Conservation (phyloP, 2,329 filamentous ascomycete species). For the Pseudopithomyces maydicus region DNA sequence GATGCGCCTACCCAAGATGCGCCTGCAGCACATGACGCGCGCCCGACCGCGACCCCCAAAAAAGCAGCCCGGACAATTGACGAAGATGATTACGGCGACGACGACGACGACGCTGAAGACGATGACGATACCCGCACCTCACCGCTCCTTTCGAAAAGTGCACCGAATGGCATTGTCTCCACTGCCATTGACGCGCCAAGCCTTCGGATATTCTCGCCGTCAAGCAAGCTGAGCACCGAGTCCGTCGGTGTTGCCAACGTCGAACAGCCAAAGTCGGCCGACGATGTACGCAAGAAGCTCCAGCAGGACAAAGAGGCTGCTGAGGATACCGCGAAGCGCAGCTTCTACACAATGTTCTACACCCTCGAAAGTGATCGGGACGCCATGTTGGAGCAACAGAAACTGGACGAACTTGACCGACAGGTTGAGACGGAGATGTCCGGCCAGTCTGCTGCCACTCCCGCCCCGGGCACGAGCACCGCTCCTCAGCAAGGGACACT, state of each 20-base stretch:
- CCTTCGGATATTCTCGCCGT: constrained; percentile 71
- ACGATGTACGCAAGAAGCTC: constrained; percentile 89
- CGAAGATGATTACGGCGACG: constrained; percentile 85
- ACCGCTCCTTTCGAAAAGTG: constrained; percentile 56
- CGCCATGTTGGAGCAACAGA: constrained; percentile 97
- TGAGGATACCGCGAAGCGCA: constrained; percentile 85
- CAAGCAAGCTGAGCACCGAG: constrained; percentile 67
- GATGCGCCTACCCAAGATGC: constrained; percentile 31
- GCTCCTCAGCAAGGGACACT: constrained; percentile 81
- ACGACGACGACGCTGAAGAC: constrained; percentile 69
- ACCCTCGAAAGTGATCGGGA: constrained; percentile 93
- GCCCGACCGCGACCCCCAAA: constrained; percentile 63
- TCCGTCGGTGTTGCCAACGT: constrained; percentile 59
- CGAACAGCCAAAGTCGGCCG: constrained; percentile 70
- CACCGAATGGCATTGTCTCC: constrained; percentile 59
- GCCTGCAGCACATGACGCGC: constrained; percentile 50
- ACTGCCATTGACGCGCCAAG: constrained; percentile 66
- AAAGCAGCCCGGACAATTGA: constrained; percentile 78
- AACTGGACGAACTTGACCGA: constrained; percentile 93
- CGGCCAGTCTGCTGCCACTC: constrained; percentile 53
- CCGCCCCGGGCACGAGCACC: constrained; percentile 56
- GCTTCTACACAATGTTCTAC: constrained; percentile 92
- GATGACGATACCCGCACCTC: constrained; percentile 51
- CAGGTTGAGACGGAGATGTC: constrained; percentile 96
- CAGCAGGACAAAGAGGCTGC: constrained; percentile 91